Conservation (phyloP, 345 rosid species). For the Litchi chinensis region DNA sequence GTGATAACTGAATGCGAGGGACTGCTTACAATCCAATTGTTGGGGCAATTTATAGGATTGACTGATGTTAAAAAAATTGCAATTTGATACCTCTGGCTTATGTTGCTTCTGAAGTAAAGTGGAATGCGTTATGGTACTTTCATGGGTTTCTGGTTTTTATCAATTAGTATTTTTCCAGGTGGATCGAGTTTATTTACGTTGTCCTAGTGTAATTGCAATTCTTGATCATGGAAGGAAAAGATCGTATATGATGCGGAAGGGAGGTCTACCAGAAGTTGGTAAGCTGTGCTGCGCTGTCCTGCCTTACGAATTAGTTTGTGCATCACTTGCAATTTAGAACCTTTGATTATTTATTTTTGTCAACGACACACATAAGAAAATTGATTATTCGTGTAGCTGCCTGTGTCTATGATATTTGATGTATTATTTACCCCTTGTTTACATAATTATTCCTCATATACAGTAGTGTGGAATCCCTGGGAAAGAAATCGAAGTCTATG, state of each 20-base stretch:
- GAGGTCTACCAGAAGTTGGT: slow-evolving; percentile 94
- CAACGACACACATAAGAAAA: not conserved
- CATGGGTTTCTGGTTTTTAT: too few relatives aligned
- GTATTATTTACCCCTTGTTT: not conserved
- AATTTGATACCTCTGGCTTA: too few relatives aligned
- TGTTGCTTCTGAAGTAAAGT: too few relatives aligned
- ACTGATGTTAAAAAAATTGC: too few relatives aligned
- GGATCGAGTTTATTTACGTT: slow-evolving; percentile 78
- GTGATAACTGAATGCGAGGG: not conserved
- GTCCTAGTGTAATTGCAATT: slow-evolving; percentile 63
- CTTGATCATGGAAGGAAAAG: slow-evolving; percentile 83
- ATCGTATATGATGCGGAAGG: slow-evolving; percentile 64
- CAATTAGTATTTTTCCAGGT: slow-evolving; percentile 38
- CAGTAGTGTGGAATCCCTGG: slow-evolving; percentile 99
- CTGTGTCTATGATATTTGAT: not conserved
- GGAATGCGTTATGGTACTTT: too few relatives aligned
- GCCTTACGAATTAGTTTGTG: too few relatives aligned
- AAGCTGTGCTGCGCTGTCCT: slow-evolving; percentile 11
- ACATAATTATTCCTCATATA: slow-evolving; percentile 23
- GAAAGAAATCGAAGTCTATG: slow-evolving; percentile 85
- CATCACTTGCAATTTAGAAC: not conserved
- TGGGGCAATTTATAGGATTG: too few relatives aligned
- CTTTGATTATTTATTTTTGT: too few relatives aligned
- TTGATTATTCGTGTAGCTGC: not conserved
- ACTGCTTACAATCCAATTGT: too few relatives aligned